Base-by-base conservation (phyloP, 495 filamentous ascomycete species). In the Penicillium canescens region DNA sequence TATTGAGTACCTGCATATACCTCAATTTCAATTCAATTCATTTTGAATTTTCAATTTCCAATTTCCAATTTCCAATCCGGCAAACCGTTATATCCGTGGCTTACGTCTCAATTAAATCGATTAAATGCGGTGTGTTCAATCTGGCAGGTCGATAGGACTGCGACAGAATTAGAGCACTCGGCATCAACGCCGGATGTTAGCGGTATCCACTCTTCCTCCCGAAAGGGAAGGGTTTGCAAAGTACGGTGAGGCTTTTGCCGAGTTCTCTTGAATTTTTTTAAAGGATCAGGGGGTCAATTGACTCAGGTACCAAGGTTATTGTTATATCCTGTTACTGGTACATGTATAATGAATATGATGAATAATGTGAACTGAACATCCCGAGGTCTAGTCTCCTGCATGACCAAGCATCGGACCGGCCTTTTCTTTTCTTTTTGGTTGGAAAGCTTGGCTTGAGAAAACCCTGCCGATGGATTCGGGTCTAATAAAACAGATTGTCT, bases 211-310 rank as follows among this genome's bases (percentile, higher is more conserved):
- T 59, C 47, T 23, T 43, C 42, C 42, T n/a, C 47, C 54, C 47
- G 47, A 46, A 47, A 54, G 18, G 41, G 28, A 47, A 54, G 16
- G 48, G 48, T 42, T 42, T 50, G 41, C 56, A 61, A 64, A 58
- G 33, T 66, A 66, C 63, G 63, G 63, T 66, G 63, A 66, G 57
- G 52, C 56, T 52, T 50, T 52, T 61, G 24, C 50, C 47, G 41
- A 34, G 34, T 46, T 49, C 42, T 35, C 46, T 26, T 37, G 6
- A 33, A 21, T 38, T 18, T 38, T 18, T 41, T 42, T 44, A 13
- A 13, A 42, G 0, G 13, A 43, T 51, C 48, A 51, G 48, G 48
- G 48, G 48, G 9, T 24, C 12, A 35, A 33, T 43, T 18, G 12
- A 37, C 4, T 44, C 42, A 35, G 28, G 7, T 45, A 18, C 28